These are phyloP conservation scores for Pichia rugopelliculosa DNA, from an alignment of 805 yeast species.

Conservation along the genomic window DNA sequence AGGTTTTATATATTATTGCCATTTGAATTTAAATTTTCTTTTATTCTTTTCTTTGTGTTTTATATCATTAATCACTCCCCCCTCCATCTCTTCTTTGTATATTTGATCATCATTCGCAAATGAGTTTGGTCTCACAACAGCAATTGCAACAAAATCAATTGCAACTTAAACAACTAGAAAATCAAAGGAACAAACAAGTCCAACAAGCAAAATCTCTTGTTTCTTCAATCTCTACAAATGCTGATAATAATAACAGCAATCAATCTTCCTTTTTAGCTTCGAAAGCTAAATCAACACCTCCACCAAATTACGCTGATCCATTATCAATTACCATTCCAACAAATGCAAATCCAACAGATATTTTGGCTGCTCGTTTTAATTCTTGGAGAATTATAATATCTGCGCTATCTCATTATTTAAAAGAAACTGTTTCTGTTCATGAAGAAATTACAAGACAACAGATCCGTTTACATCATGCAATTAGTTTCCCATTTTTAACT, in stretches of 20 bases:
- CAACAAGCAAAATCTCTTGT: slow-evolving; percentile 36
- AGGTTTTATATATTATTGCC: too few species aligned
- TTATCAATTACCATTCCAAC: slow-evolving; percentile 45
- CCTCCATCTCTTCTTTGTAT: too few species aligned
- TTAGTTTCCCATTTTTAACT: slow-evolving; percentile 45
- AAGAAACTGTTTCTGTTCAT: slow-evolving; percentile 75
- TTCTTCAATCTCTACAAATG: slow-evolving; percentile 19
- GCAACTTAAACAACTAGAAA: slow-evolving; percentile 39
- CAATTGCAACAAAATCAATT: slow-evolving; percentile 40
- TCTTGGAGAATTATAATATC: slow-evolving; percentile 81
- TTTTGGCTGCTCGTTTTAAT: slow-evolving; percentile 72
- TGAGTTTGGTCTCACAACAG: slow-evolving; percentile 34
- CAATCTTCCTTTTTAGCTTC: not conserved
- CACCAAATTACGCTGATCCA: slow-evolving; percentile 35
- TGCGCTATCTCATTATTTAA: slow-evolving; percentile 65
- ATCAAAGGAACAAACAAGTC: slow-evolving; percentile 35
- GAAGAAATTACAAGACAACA: slow-evolving; percentile 86
- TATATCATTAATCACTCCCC: too few species aligned
- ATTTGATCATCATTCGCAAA: slow-evolving; percentile 5
- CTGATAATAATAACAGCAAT: slow-evolving; percentile 21
- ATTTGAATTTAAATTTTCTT: not conserved
- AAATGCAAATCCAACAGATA: slow-evolving; percentile 74
- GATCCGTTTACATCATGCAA: slow-evolving; percentile 71
- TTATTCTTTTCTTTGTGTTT: not conserved
- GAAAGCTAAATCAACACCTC: slow-evolving; percentile 11